Conservation (phyloP, 129 eudicot species). For the Gnaphalium uliginosum region DNA sequence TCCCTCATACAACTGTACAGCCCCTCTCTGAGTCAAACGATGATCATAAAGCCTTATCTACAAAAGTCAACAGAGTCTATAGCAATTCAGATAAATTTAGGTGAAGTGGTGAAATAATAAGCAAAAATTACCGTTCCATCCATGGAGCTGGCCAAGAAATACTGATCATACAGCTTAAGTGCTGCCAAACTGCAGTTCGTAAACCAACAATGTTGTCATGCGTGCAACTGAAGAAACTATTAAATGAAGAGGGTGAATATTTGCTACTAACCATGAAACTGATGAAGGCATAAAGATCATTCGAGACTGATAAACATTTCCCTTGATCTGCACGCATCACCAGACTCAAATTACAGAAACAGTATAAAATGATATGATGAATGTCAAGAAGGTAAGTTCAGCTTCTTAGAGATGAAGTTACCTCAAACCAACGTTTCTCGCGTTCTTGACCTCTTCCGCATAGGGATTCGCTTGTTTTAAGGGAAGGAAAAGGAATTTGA, state of each 20-base stretch:
- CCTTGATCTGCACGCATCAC: slow-evolving; percentile 56
- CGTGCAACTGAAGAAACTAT: background rate
- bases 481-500: slow-evolving; percentile 40
- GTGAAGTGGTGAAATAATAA: slow-evolving; percentile 13
- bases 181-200: slow-evolving; percentile 65
- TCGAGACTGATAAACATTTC: slow-evolving; percentile 37
- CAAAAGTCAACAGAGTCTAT: slow-evolving; percentile 3
- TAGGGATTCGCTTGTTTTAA: slow-evolving; percentile 26
- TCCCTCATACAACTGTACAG: slow-evolving; percentile 79
- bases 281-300: slow-evolving; percentile 78
- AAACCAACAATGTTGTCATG: slow-evolving; percentile 21
- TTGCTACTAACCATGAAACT: slow-evolving; percentile 64
- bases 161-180: slow-evolving; percentile 69
- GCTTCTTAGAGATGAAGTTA: slow-evolving; percentile 12
- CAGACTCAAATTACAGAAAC: background rate
- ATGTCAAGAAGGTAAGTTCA: background rate
- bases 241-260: background rate
- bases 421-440: slow-evolving; percentile 53
- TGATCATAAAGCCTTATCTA: slow-evolving; percentile 90
- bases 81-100: slow-evolving; percentile 13
- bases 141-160: slow-evolving; percentile 95
- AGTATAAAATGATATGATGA: background rate
- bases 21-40: slow-evolving; percentile 67
- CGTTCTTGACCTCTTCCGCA: slow-evolving; percentile 36
- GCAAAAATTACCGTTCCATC: slow-evolving; percentile 74